These are phyloP conservation scores for Suillus fuscotomentosus DNA, from an alignment of 768 basidiomycete genomes.

Conservation along the genomic window DNA sequence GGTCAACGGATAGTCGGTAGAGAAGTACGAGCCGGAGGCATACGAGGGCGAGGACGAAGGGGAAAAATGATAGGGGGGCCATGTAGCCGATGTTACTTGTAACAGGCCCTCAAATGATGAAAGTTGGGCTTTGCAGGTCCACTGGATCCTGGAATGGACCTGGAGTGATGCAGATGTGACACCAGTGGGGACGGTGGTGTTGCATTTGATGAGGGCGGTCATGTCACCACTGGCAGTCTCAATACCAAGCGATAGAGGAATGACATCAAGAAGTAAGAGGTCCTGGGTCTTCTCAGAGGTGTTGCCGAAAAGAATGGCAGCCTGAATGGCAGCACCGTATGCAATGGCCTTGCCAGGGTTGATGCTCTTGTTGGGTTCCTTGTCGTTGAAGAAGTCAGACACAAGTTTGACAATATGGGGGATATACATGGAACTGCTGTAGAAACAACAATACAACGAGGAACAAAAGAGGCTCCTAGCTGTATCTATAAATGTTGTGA, in stretches of 20 bases:
- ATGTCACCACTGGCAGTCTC: slow-evolving; percentile 99
- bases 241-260: slow-evolving; percentile 89
- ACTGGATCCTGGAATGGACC: not conserved
- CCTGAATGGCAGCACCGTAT: slow-evolving; percentile 98
- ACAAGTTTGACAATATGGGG: slow-evolving; percentile 97
- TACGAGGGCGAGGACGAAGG: no score
- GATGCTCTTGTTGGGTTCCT: slow-evolving; percentile 99
- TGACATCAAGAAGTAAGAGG: slow-evolving; percentile 64
- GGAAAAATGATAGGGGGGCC: no score
- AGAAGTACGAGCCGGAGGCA: no score
- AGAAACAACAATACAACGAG: no score
- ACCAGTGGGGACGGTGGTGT: slow-evolving; percentile 65
- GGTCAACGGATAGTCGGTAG: no score
- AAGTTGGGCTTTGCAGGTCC: not conserved
- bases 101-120: no score
- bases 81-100: no score
- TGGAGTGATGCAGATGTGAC: not conserved
- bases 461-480: no score
- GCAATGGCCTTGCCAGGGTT: slow-evolving; percentile 99
- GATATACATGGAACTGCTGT: slow-evolving; percentile 98
- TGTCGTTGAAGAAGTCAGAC: slow-evolving; percentile 97
- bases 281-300: slow-evolving; percentile 98
- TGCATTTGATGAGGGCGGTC: slow-evolving; percentile 97
- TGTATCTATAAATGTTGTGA: no score
- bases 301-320: slow-evolving; percentile 95